Conservation (phyloP, 768 basidiomycete species). For the Chalciporus piperatus region DNA sequence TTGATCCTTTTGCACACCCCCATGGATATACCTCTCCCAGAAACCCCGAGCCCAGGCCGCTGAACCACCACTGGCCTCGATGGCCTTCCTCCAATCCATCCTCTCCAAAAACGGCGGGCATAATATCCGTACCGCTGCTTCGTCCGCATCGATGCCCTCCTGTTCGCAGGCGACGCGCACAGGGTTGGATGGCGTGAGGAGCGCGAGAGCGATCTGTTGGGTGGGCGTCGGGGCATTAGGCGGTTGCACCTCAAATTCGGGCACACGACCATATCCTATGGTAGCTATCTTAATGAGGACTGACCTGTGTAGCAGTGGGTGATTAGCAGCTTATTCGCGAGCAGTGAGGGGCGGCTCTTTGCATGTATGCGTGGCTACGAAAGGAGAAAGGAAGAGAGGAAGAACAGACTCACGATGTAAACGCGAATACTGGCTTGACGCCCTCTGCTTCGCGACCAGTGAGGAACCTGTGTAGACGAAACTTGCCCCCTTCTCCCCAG, state of each 20-base stretch:
- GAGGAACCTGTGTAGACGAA: constrained; percentile 73
- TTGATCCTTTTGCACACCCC: neutral
- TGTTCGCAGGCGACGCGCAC: constrained; percentile 25
- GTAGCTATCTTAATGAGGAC: constrained; percentile 51
- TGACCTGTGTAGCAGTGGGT: constrained; percentile 31
- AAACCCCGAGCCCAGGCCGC: neutral
- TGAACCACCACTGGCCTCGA: constrained; percentile 2
- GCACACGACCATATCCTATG: constrained; percentile 45
- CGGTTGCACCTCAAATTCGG: constrained; percentile 46
- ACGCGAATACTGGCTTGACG: constrained; percentile 83
- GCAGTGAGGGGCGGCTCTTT: no score
- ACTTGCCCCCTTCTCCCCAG: constrained; percentile 37
- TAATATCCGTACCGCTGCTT: constrained; percentile 16
- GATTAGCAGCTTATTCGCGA: neutral
- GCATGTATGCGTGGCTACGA: neutral
- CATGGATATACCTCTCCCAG: neutral
- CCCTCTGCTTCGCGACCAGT: constrained; percentile 85
- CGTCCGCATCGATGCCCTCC: constrained; percentile 25
- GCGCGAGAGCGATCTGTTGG: constrained; percentile 43
- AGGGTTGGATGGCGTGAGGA: constrained; percentile 29
- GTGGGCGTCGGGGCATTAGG: constrained; percentile 39
- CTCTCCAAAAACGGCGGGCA: constrained; percentile 3
- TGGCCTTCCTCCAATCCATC: constrained; percentile 20
- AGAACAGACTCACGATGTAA: constrained; percentile 70
- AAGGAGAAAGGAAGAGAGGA: neutral